Base-by-base conservation (phyloP, 179 eudicot genomes). In the Drosera spatulata region DNA sequence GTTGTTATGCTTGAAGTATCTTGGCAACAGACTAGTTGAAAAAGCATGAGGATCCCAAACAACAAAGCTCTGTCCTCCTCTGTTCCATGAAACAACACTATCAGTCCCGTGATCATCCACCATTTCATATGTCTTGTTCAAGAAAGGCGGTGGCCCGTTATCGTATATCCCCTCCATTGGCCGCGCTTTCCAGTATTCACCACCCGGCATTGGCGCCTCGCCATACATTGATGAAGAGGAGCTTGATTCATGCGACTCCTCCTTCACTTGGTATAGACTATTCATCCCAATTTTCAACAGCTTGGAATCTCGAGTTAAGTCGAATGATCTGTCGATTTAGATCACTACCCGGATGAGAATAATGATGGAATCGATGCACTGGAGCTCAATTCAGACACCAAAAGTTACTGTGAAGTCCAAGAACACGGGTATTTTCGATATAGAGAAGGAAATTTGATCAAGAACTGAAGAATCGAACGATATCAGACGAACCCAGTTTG, bases 41-140 rank as follows among this genome's bases (percentile, higher is more conserved):
- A 91, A 88, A 56, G 80, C 86, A 63, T 83, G 82, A 8, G 91
- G 91, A 68, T 91, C 96, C 94, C 91, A 83, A 22, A 91, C 94
- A 39, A 79, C 88, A 64, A 91, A 91, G 75, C 97, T 88, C 5
- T 75, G 84, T 14, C 95, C 95, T 50, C 73, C 85, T 76, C 88
- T 83, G 74, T 64, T 75, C 96, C 97, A 91, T 2, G 94, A 85
- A 5, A 91, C 85, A 46, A 88, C 65, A 41, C 49, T 65, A 74
- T 80, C 75, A 13, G 81, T 80, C 22, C 45, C 62, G 41, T 70
- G 64, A 68, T 91, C 96, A 59, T 91, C 95, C 53, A 88, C 88
- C 86, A 88, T 77, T 15, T 88, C 96, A 63, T 69, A 91, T 9
- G 95, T 88, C 72, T 91, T 91, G 2, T 77, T 88, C 64, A 91